Conservation (phyloP, 2,329 filamentous ascomycete genomes). For the Cyanodermella asteris region DNA sequence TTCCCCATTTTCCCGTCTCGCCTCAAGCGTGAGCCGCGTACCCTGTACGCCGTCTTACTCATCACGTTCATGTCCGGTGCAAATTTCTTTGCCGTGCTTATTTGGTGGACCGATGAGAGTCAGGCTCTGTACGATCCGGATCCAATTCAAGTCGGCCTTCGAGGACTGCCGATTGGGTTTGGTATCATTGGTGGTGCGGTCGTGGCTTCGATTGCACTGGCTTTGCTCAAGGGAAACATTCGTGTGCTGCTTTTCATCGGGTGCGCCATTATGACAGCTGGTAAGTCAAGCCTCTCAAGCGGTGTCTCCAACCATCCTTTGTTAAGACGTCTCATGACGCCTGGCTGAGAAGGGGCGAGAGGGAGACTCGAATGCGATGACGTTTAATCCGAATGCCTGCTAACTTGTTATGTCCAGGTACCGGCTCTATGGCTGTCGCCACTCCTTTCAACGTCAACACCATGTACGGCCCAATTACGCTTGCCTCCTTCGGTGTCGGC, state of each 20-base stretch:
- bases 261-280: constrained; percentile 43
- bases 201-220: constrained; percentile 35
- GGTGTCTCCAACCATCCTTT: no score
- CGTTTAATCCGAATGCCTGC: no score
- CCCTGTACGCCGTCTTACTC: constrained; percentile 29
- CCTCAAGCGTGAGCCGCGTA: constrained; percentile 24
- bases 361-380: no score
- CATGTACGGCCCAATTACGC: constrained; percentile 34
- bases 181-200: constrained; percentile 39
- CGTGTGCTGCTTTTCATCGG: constrained; percentile 36
- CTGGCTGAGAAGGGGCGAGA: no score
- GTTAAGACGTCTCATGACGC: no score
- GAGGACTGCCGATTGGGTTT: constrained; percentile 42
- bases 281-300: no score
- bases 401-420: no score
- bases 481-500: constrained; percentile 43
- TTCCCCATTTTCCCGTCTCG: constrained; percentile 1
- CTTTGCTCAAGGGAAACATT: constrained; percentile 34
- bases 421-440: constrained; percentile 30
- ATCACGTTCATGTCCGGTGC: constrained; percentile 38
- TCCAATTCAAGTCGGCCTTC: constrained; percentile 39
- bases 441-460: constrained; percentile 29
- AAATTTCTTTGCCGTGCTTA: constrained; percentile 33
- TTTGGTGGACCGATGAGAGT: constrained; percentile 42
- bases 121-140: constrained; percentile 46